Percentiles rank a stretch among this genome's conserved stretches.
phyloP scores from a whole-genome alignment of 441 rosid species.

The Jatropha podagrica region DNA sequence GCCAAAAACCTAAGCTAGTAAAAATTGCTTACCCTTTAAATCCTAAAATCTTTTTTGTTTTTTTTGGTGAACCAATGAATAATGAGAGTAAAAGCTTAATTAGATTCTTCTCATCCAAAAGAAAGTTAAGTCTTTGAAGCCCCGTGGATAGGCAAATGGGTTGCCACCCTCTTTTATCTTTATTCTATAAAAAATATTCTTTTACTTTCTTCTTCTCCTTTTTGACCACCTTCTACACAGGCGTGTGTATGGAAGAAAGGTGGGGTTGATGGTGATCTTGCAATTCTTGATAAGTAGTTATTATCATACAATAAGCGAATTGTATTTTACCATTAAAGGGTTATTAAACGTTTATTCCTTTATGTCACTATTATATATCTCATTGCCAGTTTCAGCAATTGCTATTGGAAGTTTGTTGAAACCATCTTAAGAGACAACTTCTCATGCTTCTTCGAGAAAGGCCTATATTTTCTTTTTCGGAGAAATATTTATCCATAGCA shows the following conservation, averaged over 20 bases:
- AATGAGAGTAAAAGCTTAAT: constrained; percentile 1
- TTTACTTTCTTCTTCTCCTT: constrained; percentile 22
- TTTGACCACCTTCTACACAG: constrained; percentile 14
- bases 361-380: background rate
- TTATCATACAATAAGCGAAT: background rate
- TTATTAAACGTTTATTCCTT: background rate
- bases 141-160: constrained; percentile 29
- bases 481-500: too few species aligned
- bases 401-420: background rate
- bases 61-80: background rate
- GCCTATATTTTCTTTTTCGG: too few species aligned
- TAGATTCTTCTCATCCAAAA: constrained; percentile 20
- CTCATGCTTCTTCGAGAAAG: background rate
- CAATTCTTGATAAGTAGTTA: background rate
- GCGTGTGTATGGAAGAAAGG: background rate
- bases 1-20: background rate
- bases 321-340: background rate
- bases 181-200: constrained; percentile 23
- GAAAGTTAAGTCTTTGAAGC: background rate
- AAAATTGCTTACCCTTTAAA: background rate
- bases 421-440: background rate
- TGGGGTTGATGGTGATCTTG: background rate
- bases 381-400: background rate
- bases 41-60: background rate
- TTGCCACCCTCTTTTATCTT: constrained; percentile 20